Conservation (phyloP, 805 yeast species). For the Wickerhamomyces alni region DNA sequence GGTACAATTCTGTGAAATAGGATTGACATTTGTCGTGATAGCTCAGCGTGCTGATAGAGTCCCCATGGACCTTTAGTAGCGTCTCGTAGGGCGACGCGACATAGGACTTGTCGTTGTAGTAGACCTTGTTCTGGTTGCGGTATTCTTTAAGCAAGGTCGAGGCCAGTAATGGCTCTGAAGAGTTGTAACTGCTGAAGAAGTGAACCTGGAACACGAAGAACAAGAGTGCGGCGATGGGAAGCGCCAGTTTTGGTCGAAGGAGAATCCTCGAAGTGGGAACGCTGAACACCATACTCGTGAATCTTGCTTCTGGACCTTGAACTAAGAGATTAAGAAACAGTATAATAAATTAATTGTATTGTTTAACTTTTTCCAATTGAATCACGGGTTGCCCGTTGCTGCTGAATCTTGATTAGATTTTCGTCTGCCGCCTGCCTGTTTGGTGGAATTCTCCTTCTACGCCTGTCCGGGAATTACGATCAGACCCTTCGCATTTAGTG, state of each 20-base stretch:
- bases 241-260: background rate
- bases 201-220: background rate
- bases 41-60: background rate
- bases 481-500: too few relatives aligned
- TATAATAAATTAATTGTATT: background rate
- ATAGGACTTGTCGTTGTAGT: background rate
- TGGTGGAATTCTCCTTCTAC: too few relatives aligned
- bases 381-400: too few relatives aligned
- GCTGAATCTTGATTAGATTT: too few relatives aligned
- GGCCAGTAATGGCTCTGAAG: background rate
- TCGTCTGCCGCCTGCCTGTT: too few relatives aligned
- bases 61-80: background rate
- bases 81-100: background rate
- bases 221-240: background rate
- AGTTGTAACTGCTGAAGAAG: background rate
- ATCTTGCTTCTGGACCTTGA: too few relatives aligned
- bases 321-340: too few relatives aligned
- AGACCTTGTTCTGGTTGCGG: background rate
- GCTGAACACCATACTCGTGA: too few relatives aligned
- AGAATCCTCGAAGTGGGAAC: background rate
- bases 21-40: conserved; percentile 19
- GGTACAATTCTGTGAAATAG: conserved; percentile 24
- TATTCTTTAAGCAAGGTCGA: too few relatives aligned
- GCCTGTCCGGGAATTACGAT: too few relatives aligned
- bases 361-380: too few relatives aligned